These are phyloP conservation scores for Chaetoceros muelleri DNA, from an alignment of 108 stramenopile species.

Conservation along the genomic window DNA sequence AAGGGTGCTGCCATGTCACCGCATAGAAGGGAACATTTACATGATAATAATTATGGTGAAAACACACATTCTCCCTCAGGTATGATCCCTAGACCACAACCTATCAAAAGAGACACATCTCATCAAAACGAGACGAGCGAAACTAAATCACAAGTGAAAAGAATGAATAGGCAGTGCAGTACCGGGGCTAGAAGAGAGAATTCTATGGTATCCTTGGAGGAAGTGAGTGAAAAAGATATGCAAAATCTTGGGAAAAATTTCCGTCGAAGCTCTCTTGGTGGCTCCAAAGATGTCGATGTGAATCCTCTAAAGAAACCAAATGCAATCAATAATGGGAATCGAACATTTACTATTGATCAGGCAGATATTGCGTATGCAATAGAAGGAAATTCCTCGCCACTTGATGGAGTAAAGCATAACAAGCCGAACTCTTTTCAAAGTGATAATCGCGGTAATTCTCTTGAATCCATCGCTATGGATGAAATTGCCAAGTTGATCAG, in stretches of 20 bases:
- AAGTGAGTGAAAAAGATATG: background rate
- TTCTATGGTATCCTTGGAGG: too few species aligned
- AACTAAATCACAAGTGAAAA: conserved; percentile 31
- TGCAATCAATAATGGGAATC: background rate
- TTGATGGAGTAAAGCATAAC: too few species aligned
- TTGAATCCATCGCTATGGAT: background rate
- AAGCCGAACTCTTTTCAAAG: background rate
- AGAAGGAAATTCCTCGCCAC: background rate
- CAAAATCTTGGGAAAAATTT: background rate
- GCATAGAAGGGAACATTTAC: too few species aligned
- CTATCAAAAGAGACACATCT: conserved; percentile 75
- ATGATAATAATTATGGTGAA: too few species aligned
- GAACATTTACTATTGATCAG: background rate
- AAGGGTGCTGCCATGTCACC: too few species aligned
- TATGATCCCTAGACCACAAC: conserved; percentile 41
- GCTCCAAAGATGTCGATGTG: background rate
- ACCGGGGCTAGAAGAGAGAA: background rate
- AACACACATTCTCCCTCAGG: conserved; percentile 13
- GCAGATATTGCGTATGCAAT: background rate
- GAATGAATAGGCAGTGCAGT: background rate
- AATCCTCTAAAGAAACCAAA: background rate
- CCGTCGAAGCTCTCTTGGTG: background rate
- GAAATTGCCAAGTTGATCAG: too few species aligned
- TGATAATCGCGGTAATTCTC: background rate
- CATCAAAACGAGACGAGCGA: conserved; percentile 63